Evolutionary conservation across 768 basidiomycete species (phyloP).

Genomic region (Sporobolomyces pararoseus): DNA sequence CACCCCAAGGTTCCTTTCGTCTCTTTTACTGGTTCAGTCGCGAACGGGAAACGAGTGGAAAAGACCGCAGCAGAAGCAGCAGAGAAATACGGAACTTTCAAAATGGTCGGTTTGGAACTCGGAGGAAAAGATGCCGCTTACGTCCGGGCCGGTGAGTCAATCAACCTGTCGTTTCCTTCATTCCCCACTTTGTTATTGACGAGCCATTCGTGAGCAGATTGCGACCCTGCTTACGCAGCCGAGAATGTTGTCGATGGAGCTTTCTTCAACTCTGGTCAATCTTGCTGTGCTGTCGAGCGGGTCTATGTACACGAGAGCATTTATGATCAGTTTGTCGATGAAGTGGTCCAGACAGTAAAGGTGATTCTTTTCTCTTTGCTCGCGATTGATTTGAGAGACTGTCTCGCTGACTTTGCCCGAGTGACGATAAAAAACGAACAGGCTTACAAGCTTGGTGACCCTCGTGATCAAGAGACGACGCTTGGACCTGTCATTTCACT

Average conservation of each 20-base stretch:
- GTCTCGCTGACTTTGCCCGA: too few species aligned
- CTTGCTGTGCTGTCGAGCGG: slow-evolving; percentile 91
- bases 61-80: slow-evolving; percentile 58
- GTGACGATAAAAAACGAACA: too few species aligned
- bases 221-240: slow-evolving; percentile 74
- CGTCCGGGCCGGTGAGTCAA: slow-evolving; percentile 67
- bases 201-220: slow-evolving; percentile 1
- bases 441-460: slow-evolving; percentile 83
- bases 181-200: background rate
- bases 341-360: slow-evolving; percentile 70
- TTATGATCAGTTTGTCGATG: slow-evolving; percentile 72
- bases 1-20: slow-evolving; percentile 72
- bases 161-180: background rate
- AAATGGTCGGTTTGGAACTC: slow-evolving; percentile 59
- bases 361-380: too few species aligned
- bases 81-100: slow-evolving; percentile 61
- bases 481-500: slow-evolving; percentile 91
- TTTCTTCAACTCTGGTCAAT: slow-evolving; percentile 96
- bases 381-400: too few species aligned
- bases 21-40: slow-evolving; percentile 85
- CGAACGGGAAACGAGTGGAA: slow-evolving; percentile 69
- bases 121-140: slow-evolving; percentile 99
- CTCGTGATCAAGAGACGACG: slow-evolving; percentile 66
- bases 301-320: slow-evolving; percentile 88
- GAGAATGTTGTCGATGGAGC: slow-evolving; percentile 88